Evolutionary conservation across 2,329 filamentous ascomycete species (phyloP).

Genomic region (Alternaria longipes): DNA sequence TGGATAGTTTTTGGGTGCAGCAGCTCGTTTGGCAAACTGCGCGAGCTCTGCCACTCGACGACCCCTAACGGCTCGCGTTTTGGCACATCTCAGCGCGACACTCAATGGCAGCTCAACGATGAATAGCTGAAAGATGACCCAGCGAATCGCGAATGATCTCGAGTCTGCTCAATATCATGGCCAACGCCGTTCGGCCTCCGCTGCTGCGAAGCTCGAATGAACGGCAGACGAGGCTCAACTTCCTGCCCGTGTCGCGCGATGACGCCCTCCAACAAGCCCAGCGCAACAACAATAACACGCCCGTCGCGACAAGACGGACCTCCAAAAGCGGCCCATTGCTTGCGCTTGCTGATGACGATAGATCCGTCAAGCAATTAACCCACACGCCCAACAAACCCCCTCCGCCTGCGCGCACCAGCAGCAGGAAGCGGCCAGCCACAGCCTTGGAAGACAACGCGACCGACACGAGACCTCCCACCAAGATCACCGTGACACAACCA

Average conservation of each 20-base stretch:
- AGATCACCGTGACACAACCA: conserved; percentile 55
- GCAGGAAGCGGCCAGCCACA: conserved; percentile 45
- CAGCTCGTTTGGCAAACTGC: conserved; percentile 29
- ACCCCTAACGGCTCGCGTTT: conserved; percentile 43
- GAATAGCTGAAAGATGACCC: conserved; percentile 40
- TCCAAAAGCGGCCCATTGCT: conserved; percentile 37
- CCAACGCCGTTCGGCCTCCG: conserved; percentile 36
- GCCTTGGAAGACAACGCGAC: conserved; percentile 34
- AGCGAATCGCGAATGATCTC: conserved; percentile 30
- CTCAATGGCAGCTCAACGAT: conserved; percentile 41
- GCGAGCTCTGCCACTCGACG: conserved; percentile 32
- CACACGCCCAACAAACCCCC: conserved; percentile 25
- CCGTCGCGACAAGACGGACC: conserved; percentile 40
- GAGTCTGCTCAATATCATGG: conserved; percentile 32
- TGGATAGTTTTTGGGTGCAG: conserved; percentile 14
- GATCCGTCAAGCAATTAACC: conserved; percentile 23
- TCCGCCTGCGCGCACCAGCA: conserved; percentile 33
- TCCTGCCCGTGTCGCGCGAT: conserved; percentile 42
- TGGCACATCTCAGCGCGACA: conserved; percentile 38
- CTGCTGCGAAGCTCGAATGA: conserved; percentile 45
- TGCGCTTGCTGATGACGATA: conserved; percentile 32
- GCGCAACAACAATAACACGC: conserved; percentile 27
- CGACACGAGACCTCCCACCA: conserved; percentile 52
- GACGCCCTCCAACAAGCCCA: conserved; percentile 29
- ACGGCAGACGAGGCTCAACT: conserved; percentile 42